Evolutionary conservation across 108 stramenopile species (phyloP), one percentile per base, ranked within the genome.

Genomic region (Cylindrotheca fusiformis): DNA sequence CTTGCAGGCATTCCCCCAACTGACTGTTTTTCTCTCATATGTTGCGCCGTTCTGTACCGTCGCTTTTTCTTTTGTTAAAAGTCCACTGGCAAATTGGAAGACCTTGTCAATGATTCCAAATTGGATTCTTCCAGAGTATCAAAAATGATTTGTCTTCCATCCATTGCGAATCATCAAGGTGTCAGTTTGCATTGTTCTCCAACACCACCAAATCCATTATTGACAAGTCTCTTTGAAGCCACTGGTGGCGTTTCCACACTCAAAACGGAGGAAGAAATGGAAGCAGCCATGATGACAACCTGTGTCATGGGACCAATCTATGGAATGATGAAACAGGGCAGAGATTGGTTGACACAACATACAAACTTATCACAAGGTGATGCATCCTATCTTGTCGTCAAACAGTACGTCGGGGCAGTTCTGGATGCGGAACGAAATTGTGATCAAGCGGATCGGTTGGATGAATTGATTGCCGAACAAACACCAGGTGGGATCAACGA

Each of bases 401-500:
- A 74, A 31, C 74, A 81, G 23, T 90, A 83, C 58, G 52, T 61
- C 3, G 85, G 86, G 17, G 86, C 86, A 29, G 60, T 85, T 8
- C 57, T 75, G 48, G 88, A 93, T 69, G 88, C 88, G 4, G 80
- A 74, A 3, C 31, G 19, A 52, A 23, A 32, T 63, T 65, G 68
- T 66, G 62, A 71, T 23, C 60, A 86, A 36, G 71, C 81, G 3
- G 45, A 67, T 6, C 60, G 72, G 8, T 82, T 90, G 54, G 88
- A 90, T 52, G 77, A 88, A 23, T 55, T 90, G 64, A 85, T 93
- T 58, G 76, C 73, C 23, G 91, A 93, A 61, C 91, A 93, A 60
- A 93, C 91, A 19, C 86, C 88, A 10, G 91, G 91, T 32, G 91
- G 91, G 10, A 51, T 93, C 31, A 93, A 93, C 58, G 88, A 90